phyloP scores from a whole-genome alignment of 2,329 filamentous ascomycete species.

The Orbilia javanica region DNA sequence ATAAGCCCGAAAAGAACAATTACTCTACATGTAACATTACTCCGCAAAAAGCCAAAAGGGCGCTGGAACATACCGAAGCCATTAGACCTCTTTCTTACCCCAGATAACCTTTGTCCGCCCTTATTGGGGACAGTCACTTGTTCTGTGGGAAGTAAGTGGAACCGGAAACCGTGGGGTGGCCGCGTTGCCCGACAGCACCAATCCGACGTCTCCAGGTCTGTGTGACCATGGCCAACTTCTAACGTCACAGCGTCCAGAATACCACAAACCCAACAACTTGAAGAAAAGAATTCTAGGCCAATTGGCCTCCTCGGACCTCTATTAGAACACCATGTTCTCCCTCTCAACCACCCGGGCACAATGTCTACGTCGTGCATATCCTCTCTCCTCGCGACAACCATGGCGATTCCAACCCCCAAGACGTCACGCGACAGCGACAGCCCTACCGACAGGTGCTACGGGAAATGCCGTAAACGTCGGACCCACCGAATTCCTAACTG shows the following conservation, averaged over 20 bases:
- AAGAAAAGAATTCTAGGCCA: not conserved
- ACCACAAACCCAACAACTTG: not conserved
- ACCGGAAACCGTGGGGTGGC: not conserved
- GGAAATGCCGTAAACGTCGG: constrained; percentile 22
- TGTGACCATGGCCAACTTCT: constrained; percentile 12
- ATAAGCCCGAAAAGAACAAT: not conserved
- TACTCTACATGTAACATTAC: not conserved
- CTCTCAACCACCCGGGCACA: constrained; percentile 25
- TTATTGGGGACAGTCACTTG: not conserved
- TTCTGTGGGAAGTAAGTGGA: not conserved
- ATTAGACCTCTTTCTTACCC: not conserved
- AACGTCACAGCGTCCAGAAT: not conserved
- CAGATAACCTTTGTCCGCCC: not conserved
- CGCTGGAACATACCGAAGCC: not conserved
- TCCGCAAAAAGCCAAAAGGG: no score
- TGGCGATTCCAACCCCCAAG: constrained; percentile 41
- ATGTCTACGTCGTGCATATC: constrained; percentile 34
- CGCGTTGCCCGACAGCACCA: not conserved
- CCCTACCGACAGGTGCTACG: not conserved
- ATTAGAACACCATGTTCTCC: constrained; percentile 31
- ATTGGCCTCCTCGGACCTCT: constrained; percentile 13
- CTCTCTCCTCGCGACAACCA: constrained; percentile 17
- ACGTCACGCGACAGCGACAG: constrained; percentile 31
- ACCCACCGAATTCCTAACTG: constrained; percentile 30
- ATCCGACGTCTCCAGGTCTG: constrained; percentile 3